Conservation (phyloP, 2,329 filamentous ascomycete species). For the Pseudogymnoascus sp. region DNA sequence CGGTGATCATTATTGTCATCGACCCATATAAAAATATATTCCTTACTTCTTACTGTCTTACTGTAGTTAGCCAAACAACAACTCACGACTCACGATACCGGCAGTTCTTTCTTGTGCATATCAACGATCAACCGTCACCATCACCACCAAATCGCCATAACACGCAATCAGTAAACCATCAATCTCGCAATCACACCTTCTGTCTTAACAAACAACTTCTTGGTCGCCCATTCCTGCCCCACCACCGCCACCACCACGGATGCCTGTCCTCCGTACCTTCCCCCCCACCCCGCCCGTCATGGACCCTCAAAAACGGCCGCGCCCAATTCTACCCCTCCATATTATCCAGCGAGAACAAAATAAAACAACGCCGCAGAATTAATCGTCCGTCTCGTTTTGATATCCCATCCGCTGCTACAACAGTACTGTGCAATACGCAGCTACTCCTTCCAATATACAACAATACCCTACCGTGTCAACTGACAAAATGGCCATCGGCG, state of each 20-base stretch:
- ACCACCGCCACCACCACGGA: not conserved
- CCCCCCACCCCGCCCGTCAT: not conserved
- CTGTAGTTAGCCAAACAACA: not conserved
- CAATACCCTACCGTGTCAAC: not conserved
- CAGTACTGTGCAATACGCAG: not conserved
- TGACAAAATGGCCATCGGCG: conserved; percentile 34
- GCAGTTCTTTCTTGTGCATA: not conserved
- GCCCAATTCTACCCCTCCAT: not conserved
- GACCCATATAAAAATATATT: not conserved
- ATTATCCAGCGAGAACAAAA: not conserved
- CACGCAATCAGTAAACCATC: not conserved
- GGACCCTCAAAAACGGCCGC: not conserved
- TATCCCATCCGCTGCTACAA: not conserved
- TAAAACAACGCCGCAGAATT: not conserved
- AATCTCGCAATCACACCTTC: not conserved
- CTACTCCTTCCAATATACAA: not conserved
- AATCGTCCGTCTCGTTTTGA: not conserved
- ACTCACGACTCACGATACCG: not conserved
- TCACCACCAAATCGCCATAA: not conserved
- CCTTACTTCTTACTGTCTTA: not conserved
- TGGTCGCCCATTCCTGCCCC: not conserved
- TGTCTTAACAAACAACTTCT: not conserved
- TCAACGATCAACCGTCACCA: not conserved
- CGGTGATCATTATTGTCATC: not conserved
- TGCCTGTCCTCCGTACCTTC: not conserved